Evolutionary conservation across 1,284 basidiomycete species (phyloP).

Genomic region (Ceratobasidium sp.): DNA sequence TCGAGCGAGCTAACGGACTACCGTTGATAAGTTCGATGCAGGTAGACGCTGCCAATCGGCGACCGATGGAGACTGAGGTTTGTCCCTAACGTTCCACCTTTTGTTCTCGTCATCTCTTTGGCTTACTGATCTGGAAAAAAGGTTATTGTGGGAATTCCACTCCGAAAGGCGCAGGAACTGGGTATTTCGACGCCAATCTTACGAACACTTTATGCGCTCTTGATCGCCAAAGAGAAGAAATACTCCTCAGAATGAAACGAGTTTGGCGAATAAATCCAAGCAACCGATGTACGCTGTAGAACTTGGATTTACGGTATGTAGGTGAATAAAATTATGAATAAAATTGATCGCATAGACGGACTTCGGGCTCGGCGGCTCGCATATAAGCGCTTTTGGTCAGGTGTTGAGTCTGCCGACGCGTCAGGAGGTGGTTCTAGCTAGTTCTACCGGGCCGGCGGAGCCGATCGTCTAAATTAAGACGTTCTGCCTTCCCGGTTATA

Average conservation of each 20-base stretch:
- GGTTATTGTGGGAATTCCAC: constrained; percentile 43
- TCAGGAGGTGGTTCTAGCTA: background rate
- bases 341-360: constrained; percentile 20
- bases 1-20: constrained; percentile 26
- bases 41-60: constrained; percentile 37
- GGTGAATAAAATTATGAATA: background rate
- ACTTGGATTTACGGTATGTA: background rate
- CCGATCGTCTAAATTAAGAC: constrained; percentile 9
- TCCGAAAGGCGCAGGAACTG: constrained; percentile 41
- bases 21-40: constrained; percentile 42
- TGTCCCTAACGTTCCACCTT: background rate
- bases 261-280: no score
- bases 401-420: background rate
- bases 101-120: background rate
- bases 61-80: constrained; percentile 45
- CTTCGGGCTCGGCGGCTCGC: background rate
- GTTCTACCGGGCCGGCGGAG: background rate
- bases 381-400: background rate
- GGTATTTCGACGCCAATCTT: constrained; percentile 41
- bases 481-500: background rate
- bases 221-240: constrained; percentile 42
- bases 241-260: background rate
- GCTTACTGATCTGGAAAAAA: background rate
- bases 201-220: constrained; percentile 36
- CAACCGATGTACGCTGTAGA: background rate